Evolutionary conservation across 305 asterid species (phyloP).

Genomic region (Plantago rigida): DNA sequence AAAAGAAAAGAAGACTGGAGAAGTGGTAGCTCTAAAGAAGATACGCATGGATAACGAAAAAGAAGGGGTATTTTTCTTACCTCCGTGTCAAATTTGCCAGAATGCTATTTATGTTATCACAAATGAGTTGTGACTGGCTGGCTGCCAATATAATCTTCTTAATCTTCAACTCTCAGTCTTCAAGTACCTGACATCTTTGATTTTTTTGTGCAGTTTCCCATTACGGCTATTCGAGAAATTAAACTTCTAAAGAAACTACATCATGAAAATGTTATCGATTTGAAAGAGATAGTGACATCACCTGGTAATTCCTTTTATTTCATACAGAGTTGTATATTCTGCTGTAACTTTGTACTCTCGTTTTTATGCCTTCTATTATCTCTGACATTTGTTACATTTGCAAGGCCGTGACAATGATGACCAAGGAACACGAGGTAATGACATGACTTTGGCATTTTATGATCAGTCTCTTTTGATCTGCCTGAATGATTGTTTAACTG

Average conservation of each 20-base stretch:
- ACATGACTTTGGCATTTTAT: conserved; percentile 20
- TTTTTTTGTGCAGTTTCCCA: conserved; percentile 60
- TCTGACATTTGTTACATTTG: conserved; percentile 25
- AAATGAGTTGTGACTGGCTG: neutral
- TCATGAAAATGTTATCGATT: conserved; percentile 76
- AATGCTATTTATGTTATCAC: neutral
- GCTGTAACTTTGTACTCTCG: conserved; percentile 17
- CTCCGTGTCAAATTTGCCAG: conserved; percentile 14
- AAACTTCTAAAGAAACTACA: conserved; percentile 80
- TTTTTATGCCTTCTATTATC: conserved; percentile 3
- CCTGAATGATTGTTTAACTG: conserved; percentile 14
- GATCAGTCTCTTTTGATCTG: conserved; percentile 12
- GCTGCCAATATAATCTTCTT: conserved; percentile 9
- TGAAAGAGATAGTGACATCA: conserved; percentile 94
- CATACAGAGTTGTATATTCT: conserved; percentile 14
- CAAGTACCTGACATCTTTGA: conserved; percentile 20
- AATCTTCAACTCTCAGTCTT: conserved; percentile 18
- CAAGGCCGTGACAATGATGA: conserved; percentile 68
- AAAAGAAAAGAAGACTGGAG: conserved; percentile 72
- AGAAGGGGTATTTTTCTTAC: conserved; percentile 68
- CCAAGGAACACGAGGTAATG: conserved; percentile 55
- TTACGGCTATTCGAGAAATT: conserved; percentile 89
- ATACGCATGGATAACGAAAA: conserved; percentile 96
- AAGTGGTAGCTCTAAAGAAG: conserved; percentile 85
- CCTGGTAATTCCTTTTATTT: conserved; percentile 44